phyloP scores from a whole-genome alignment of 129 eudicot genomes.

The Erigeron canadensis region DNA sequence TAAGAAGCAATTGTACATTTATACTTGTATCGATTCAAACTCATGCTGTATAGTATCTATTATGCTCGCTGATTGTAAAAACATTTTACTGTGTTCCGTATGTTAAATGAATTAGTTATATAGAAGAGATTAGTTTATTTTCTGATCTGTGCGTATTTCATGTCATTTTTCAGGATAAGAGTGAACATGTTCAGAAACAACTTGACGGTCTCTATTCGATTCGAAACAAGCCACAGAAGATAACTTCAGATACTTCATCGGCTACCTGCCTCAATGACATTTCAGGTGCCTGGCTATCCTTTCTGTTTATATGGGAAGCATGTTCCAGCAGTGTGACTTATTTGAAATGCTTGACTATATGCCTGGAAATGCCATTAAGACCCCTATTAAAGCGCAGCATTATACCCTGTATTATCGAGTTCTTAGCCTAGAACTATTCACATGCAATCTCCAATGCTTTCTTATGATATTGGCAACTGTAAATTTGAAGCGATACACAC shows the following conservation, averaged over 20 bases:
- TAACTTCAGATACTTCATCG: slow-evolving; percentile 37
- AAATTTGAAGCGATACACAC: too few relatives aligned
- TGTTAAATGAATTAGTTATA: background rate
- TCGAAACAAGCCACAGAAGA: slow-evolving; percentile 43
- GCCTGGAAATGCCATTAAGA: background rate
- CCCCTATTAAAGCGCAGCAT: background rate
- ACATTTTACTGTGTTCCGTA: background rate
- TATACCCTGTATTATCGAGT: too few relatives aligned
- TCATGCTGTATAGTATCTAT: too few relatives aligned
- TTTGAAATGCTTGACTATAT: background rate
- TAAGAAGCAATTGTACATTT: background rate
- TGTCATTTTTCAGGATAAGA: slow-evolving; percentile 54
- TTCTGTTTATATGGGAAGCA: background rate
- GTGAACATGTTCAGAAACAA: slow-evolving; percentile 45
- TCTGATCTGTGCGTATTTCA: slow-evolving; percentile 13
- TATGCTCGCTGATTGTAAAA: background rate
- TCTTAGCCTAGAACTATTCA: too few relatives aligned
- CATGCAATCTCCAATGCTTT: too few relatives aligned
- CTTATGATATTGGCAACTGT: too few relatives aligned
- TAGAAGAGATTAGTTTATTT: background rate
- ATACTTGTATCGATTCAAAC: background rate
- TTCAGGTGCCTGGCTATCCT: slow-evolving; percentile 42
- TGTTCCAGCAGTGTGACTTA: background rate
- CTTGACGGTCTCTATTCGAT: slow-evolving; percentile 50
- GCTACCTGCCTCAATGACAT: slow-evolving; percentile 30